Conservation (phyloP, 768 basidiomycete species). For the Mycena galopus region DNA sequence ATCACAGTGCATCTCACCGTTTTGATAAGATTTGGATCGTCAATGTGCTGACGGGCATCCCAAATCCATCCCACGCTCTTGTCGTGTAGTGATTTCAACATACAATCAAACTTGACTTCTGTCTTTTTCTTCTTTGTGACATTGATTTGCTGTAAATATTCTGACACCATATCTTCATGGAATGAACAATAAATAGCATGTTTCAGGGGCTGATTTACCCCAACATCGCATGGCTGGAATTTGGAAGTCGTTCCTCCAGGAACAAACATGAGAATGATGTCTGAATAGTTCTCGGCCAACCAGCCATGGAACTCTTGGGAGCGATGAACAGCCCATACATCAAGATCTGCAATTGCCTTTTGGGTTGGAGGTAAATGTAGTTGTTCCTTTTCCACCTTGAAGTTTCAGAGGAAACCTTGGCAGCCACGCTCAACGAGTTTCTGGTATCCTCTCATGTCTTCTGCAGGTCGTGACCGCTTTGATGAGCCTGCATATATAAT, state of each 20-base stretch:
- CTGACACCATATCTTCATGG: conserved; percentile 51
- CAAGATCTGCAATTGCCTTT: conserved; percentile 36
- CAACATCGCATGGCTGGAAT: conserved; percentile 51
- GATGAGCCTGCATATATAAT: conserved; percentile 48
- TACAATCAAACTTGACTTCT: conserved; percentile 38
- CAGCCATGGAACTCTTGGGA: conserved; percentile 52
- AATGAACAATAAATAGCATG: conserved; percentile 45
- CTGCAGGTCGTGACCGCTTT: conserved; percentile 35
- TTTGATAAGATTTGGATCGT: conserved; percentile 42
- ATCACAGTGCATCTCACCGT: not conserved
- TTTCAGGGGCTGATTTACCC: conserved; percentile 55
- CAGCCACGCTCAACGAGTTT: conserved; percentile 40
- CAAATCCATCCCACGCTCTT: conserved; percentile 48
- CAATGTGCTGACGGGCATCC: conserved; percentile 46
- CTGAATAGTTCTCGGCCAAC: conserved; percentile 44
- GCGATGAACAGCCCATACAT: conserved; percentile 54
- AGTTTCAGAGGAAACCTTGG: conserved; percentile 35
- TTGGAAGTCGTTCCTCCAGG: conserved; percentile 51
- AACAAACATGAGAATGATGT: conserved; percentile 47
- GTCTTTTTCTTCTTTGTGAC: conserved; percentile 14
- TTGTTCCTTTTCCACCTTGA: conserved; percentile 12
- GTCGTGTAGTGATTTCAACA: conserved; percentile 39
- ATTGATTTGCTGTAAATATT: conserved; percentile 43
- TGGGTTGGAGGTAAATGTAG: conserved; percentile 36
- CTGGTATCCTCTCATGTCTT: conserved; percentile 31